Evolutionary conservation across 371 early-diverging fungal species (phyloP).

Genomic region (Mucor irregularis): DNA sequence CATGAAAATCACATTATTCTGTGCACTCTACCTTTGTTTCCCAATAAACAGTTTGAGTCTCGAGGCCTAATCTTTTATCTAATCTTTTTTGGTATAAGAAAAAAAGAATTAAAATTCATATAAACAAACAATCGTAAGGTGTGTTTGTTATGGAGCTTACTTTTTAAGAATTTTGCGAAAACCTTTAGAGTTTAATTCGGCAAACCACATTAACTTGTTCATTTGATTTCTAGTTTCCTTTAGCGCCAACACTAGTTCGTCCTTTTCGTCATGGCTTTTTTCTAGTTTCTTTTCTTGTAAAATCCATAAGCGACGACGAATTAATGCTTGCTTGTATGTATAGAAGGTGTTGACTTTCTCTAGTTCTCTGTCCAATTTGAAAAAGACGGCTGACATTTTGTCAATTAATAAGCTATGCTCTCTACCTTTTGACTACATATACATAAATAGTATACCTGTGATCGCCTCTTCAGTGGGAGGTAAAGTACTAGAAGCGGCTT

Average conservation of each 20-base stretch:
- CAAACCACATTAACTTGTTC: constrained; percentile 62
- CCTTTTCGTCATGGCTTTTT: constrained; percentile 39
- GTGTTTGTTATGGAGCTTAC: constrained; percentile 36
- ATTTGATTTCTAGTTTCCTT: constrained; percentile 63
- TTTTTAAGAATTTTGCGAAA: constrained; percentile 75
- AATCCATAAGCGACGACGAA: constrained; percentile 65
- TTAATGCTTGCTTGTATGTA: constrained; percentile 56
- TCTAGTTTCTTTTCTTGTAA: constrained; percentile 54
- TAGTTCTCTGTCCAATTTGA: constrained; percentile 65
- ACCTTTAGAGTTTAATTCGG: constrained; percentile 67
- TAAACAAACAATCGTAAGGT: neutral
- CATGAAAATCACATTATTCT: neutral
- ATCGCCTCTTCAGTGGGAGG: constrained; percentile 38
- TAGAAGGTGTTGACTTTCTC: constrained; percentile 71
- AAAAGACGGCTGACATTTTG: constrained; percentile 54
- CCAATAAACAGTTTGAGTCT: constrained; percentile 52
- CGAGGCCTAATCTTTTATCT: constrained; percentile 59
- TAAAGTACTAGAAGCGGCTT: constrained; percentile 36
- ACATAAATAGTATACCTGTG: constrained; percentile 33
- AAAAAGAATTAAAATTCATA: neutral
- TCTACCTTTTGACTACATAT: neutral
- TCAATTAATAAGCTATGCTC: neutral
- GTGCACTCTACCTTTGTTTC: constrained; percentile 48
- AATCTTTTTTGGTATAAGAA: constrained; percentile 48
- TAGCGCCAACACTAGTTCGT: constrained; percentile 58